Evolutionary conservation across 2,329 filamentous ascomycete genomes (phyloP).

Genomic region (Stagonosporopsis chrysanthemi): DNA sequence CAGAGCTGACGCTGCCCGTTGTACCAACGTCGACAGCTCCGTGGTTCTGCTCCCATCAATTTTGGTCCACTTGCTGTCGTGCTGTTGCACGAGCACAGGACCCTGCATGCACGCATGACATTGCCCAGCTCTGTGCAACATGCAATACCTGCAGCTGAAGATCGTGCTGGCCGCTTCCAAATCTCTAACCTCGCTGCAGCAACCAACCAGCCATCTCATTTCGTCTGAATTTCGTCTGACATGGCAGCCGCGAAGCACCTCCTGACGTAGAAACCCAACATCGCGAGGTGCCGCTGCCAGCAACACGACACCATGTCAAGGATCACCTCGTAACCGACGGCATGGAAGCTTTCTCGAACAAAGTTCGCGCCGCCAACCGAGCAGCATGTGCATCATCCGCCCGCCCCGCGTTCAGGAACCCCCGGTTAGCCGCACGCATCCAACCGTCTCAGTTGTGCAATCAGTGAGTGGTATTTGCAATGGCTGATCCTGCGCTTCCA

Average conservation of each 20-base stretch:
- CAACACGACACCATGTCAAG: slow-evolving; percentile 30
- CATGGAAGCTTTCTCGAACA: slow-evolving; percentile 34
- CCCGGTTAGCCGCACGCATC: slow-evolving; percentile 5
- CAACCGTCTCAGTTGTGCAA: slow-evolving; percentile 1
- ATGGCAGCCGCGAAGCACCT: no score
- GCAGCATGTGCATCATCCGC: slow-evolving; percentile 27
- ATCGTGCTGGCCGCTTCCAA: not conserved
- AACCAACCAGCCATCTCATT: not conserved
- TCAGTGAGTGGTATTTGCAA: not conserved
- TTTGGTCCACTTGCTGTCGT: no score
- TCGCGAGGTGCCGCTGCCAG: no score
- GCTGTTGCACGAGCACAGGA: slow-evolving; percentile 27
- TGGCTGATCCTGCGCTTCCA: slow-evolving; percentile 4
- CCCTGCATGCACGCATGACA: slow-evolving; percentile 28
- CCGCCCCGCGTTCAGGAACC: slow-evolving; percentile 27
- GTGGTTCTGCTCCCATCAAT: no score
- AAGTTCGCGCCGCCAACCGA: slow-evolving; percentile 34
- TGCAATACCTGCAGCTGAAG: slow-evolving; percentile 1
- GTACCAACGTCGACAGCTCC: no score
- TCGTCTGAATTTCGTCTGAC: no score
- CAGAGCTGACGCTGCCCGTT: slow-evolving; percentile 10
- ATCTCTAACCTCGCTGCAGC: not conserved
- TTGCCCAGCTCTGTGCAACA: slow-evolving; percentile 26
- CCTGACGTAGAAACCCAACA: no score
- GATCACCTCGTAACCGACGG: slow-evolving; percentile 24